A percentile compares a stretch with the other conserved stretches of the same genome.
These are phyloP conservation scores for Tricholoma saponaceum DNA, from an alignment of 768 basidiomycete genomes.

Conservation along the genomic window DNA sequence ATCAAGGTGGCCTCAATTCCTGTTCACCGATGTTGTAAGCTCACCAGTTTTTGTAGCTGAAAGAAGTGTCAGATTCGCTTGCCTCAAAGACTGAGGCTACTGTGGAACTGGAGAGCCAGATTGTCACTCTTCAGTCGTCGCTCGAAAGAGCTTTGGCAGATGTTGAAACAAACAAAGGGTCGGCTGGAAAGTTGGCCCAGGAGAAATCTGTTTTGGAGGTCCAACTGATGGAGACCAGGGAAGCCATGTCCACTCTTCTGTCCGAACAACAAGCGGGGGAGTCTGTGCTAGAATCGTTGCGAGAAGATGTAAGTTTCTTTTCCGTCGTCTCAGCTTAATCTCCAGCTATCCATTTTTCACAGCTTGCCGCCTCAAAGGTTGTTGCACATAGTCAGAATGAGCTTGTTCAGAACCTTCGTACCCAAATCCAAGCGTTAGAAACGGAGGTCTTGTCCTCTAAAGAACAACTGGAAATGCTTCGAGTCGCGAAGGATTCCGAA, in stretches of 20 bases:
- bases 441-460: slow-evolving; percentile 45
- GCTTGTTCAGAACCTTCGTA: slow-evolving; percentile 43
- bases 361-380: slow-evolving; percentile 53
- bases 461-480: slow-evolving; percentile 48
- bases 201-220: slow-evolving; percentile 46
- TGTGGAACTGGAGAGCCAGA: slow-evolving; percentile 47
- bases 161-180: slow-evolving; percentile 39
- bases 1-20: slow-evolving; percentile 42
- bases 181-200: slow-evolving; percentile 43
- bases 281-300: slow-evolving; percentile 36
- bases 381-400: slow-evolving; percentile 37
- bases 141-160: slow-evolving; percentile 45
- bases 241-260: slow-evolving; percentile 34
- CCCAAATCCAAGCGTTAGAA: slow-evolving; percentile 49
- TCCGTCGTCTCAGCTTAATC: not conserved
- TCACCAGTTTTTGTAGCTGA: slow-evolving; percentile 40
- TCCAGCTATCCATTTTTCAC: slow-evolving; percentile 1
- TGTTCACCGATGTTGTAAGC: not conserved
- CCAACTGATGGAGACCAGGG: slow-evolving; percentile 41
- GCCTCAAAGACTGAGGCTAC: slow-evolving; percentile 48
- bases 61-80: slow-evolving; percentile 50
- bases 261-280: slow-evolving; percentile 27
- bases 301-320: slow-evolving; percentile 44
- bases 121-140: slow-evolving; percentile 45
- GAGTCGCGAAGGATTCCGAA: slow-evolving; percentile 36